Evolutionary conservation across 345 rosid species (phyloP).

Genomic region (Mangifera indica): DNA sequence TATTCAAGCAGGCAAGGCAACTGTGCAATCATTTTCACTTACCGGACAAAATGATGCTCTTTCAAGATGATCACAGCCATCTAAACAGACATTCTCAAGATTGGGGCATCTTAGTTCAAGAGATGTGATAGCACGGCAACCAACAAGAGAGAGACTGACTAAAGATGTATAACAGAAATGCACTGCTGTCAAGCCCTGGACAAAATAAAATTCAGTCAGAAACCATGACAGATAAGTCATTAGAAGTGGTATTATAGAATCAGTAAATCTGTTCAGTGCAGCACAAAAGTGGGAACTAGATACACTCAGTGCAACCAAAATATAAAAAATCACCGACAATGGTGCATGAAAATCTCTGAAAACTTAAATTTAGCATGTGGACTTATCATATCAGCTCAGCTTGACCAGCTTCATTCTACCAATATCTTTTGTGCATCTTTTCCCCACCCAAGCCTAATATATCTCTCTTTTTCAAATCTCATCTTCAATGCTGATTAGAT

Average conservation of each 20-base stretch:
- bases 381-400: neutral
- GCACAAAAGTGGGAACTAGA: neutral
- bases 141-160: constrained; percentile 82
- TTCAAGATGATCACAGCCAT: constrained; percentile 98
- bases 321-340: neutral
- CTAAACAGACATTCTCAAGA: constrained; percentile 81
- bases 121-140: constrained; percentile 76
- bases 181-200: constrained; percentile 79
- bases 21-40: constrained; percentile 34
- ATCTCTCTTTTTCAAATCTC: neutral
- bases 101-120: constrained; percentile 78
- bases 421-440: neutral
- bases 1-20: neutral
- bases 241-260: neutral
- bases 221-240: neutral
- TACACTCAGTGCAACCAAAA: neutral
- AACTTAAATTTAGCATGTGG: neutral
- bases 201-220: constrained; percentile 3
- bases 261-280: neutral
- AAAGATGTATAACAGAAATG: constrained; percentile 74
- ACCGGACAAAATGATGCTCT: constrained; percentile 86
- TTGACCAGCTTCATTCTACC: too few relatives aligned
- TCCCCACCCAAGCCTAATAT: constrained; percentile 5
- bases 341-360: neutral
- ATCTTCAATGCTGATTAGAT: neutral